A percentile compares a stretch with the other conserved stretches of the same genome.
Conservation (phyloP, 2,329 filamentous ascomycete species). For the Cryphonectria parasitica region DNA sequence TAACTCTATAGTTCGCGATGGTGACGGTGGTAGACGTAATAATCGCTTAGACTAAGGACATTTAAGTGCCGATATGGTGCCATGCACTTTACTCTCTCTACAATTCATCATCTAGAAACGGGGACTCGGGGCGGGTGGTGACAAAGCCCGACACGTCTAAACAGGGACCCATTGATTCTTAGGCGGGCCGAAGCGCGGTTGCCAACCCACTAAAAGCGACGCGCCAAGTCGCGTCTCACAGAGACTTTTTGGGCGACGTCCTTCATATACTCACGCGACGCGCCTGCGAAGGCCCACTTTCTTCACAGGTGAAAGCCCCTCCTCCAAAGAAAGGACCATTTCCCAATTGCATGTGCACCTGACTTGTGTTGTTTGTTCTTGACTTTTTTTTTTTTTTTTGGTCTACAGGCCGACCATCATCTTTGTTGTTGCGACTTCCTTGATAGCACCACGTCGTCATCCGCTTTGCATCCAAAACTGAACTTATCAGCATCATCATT, state of each 20-base stretch:
- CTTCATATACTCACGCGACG: neutral
- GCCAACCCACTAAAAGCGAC: neutral
- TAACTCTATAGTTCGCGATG: neutral
- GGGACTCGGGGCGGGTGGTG: neutral
- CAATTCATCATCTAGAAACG: neutral
- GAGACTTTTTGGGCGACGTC: neutral
- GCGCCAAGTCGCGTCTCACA: slow-evolving; percentile 16
- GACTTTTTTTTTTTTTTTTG: no score
- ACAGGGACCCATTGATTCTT: neutral
- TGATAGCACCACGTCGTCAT: slow-evolving; percentile 7
- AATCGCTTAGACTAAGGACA: neutral
- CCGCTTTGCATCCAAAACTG: slow-evolving; percentile 6
- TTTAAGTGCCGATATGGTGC: neutral
- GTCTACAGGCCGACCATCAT: neutral
- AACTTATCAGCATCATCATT: neutral
- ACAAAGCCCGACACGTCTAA: neutral
- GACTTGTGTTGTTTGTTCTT: neutral
- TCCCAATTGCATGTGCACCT: neutral
- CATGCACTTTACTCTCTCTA: neutral
- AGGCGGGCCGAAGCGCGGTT: slow-evolving; percentile 2
- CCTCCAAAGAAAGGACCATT: neutral
- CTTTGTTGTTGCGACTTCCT: slow-evolving; percentile 11
- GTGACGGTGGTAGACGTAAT: neutral
- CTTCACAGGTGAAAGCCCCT: neutral
- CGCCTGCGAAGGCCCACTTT: neutral